Conservation (phyloP, 306 rosid genomes). For the Delonix regia region DNA sequence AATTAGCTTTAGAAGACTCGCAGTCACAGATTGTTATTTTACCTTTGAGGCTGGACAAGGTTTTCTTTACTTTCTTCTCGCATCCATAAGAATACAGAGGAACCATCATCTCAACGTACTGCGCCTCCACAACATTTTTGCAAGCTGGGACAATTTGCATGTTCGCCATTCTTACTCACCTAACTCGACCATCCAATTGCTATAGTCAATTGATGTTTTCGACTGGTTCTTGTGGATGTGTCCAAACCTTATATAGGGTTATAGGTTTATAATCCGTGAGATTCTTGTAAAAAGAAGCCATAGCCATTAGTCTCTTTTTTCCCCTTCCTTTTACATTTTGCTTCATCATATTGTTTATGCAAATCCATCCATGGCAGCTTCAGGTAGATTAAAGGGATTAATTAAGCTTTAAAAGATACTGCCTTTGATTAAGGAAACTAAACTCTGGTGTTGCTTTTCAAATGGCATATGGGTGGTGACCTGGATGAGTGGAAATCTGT, state of each 20-base stretch:
- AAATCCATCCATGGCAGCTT: neutral
- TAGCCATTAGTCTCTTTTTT: neutral
- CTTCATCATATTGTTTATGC: slow-evolving; percentile 18
- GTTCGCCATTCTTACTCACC: slow-evolving; percentile 47
- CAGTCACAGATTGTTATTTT: neutral
- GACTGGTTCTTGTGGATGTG: slow-evolving; percentile 10
- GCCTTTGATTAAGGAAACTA: slow-evolving; percentile 38
- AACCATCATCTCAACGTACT: slow-evolving; percentile 90
- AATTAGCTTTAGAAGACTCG: slow-evolving; percentile 7
- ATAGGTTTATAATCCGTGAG: slow-evolving; percentile 33
- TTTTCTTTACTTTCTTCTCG: slow-evolving; percentile 75
- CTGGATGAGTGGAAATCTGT: slow-evolving; percentile 49
- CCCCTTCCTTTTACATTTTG: slow-evolving; percentile 12
- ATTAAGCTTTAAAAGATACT: slow-evolving; percentile 21
- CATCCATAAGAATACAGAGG: slow-evolving; percentile 90
- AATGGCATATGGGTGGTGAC: slow-evolving; percentile 44
- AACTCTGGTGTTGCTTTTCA: neutral
- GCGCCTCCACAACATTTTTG: slow-evolving; percentile 72
- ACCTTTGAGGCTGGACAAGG: slow-evolving; percentile 78
- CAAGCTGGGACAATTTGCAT: slow-evolving; percentile 74
- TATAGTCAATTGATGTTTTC: slow-evolving; percentile 13
- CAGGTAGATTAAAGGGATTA: slow-evolving; percentile 15
- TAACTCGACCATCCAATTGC: slow-evolving; percentile 21
- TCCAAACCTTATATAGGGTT: slow-evolving; percentile 33
- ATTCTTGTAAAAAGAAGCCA: slow-evolving; percentile 32